Conservation (phyloP, 1,284 basidiomycete genomes). For the Kwoniella shivajii region DNA sequence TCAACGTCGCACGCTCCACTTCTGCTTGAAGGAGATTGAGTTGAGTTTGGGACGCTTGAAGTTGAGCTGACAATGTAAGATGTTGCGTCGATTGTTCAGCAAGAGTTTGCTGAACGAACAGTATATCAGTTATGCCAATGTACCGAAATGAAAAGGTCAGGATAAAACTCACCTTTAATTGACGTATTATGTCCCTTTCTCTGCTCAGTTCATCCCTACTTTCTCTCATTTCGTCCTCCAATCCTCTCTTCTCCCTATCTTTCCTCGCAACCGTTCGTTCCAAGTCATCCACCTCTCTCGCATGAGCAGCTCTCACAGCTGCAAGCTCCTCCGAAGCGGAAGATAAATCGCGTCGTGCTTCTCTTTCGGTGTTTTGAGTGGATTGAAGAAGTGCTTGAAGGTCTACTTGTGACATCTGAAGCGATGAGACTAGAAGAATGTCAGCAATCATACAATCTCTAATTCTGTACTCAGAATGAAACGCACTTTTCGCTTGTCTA, state of each 20-base stretch:
- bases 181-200: conserved; percentile 44
- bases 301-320: conserved; percentile 38
- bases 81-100: conserved; percentile 71
- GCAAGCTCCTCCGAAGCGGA: conserved; percentile 47
- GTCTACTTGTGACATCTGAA: conserved; percentile 41
- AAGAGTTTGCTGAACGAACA: conserved; percentile 60
- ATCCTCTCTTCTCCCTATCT: conserved; percentile 47
- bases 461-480: not conserved
- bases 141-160: no score
- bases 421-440: conserved; percentile 29
- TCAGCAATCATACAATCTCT: not conserved
- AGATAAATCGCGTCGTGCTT: conserved; percentile 46
- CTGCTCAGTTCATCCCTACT: conserved; percentile 39
- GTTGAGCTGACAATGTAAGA: conserved; percentile 68
- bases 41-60: conserved; percentile 65
- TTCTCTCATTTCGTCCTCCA: conserved; percentile 49
- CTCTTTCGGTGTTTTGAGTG: conserved; percentile 43
- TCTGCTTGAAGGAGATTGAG: conserved; percentile 61
- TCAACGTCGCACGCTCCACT: conserved; percentile 61
- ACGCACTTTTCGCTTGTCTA: conserved; percentile 36
- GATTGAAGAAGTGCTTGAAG: conserved; percentile 37
- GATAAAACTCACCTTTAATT: conserved; percentile 42
- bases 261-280: conserved; percentile 44
- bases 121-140: not conserved
- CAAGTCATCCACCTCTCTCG: conserved; percentile 49